These are phyloP conservation scores for Tetrastigma voinierianum DNA, from an alignment of 164 flowering plant genomes.

Conservation along the genomic window DNA sequence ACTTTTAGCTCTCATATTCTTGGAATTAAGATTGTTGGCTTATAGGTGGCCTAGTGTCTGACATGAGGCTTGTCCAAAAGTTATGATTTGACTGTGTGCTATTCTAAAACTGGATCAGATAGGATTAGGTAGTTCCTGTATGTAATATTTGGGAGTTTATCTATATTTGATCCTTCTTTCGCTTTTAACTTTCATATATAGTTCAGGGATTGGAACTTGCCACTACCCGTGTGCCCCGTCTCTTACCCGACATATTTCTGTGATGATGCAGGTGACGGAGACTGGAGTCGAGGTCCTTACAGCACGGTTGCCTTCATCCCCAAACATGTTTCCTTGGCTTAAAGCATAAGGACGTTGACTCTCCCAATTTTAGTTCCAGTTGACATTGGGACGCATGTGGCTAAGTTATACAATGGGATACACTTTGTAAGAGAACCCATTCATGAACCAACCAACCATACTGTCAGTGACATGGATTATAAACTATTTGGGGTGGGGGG, in stretches of 20 bases:
- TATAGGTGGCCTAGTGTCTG: too few species aligned
- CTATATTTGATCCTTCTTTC: too few species aligned
- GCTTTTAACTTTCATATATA: neutral
- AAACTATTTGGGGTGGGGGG: neutral
- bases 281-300: constrained; percentile 95
- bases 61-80: too few species aligned
- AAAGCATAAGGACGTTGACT: constrained; percentile 17
- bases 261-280: constrained; percentile 73
- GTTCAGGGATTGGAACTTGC: neutral
- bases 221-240: neutral
- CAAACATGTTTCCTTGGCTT: constrained; percentile 82
- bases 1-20: too few species aligned
- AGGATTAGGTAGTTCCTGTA: too few species aligned
- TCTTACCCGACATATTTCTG: neutral
- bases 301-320: constrained; percentile 83
- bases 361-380: neutral
- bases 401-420: too few species aligned
- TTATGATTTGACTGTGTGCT: too few species aligned
- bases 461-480: neutral
- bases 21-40: too few species aligned
- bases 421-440: neutral
- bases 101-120: too few species aligned
- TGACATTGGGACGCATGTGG: neutral
- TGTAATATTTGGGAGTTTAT: too few species aligned
- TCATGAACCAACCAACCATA: neutral